Evolutionary conservation across 306 rosid species (phyloP).

Genomic region (Bauhinia variegata): DNA sequence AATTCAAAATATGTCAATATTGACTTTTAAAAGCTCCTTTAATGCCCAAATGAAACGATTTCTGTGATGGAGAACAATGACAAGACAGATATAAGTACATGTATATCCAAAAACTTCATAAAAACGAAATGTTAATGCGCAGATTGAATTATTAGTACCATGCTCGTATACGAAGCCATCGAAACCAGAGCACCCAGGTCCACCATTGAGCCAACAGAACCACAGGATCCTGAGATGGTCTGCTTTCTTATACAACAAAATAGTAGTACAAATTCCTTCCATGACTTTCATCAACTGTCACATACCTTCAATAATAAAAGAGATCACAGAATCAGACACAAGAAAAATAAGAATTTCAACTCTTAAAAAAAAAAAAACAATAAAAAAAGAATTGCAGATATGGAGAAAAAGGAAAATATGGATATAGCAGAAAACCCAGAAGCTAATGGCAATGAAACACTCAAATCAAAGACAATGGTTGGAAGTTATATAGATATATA

Average conservation of each 20-base stretch:
- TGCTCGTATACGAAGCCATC: conserved; percentile 98
- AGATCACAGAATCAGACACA: neutral
- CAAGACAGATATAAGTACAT: too few species aligned
- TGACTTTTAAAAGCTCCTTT: too few species aligned
- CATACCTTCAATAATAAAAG: conserved; percentile 41
- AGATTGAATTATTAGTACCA: conserved; percentile 51
- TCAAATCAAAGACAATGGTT: neutral
- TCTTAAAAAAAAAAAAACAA: too few species aligned
- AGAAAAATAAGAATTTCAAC: neutral
- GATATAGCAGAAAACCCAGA: too few species aligned
- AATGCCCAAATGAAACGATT: neutral
- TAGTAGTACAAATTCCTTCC: conserved; percentile 81
- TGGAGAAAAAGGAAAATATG: too few species aligned
- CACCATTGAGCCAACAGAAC: conserved; percentile 98
- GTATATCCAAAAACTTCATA: neutral
- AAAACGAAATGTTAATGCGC: conserved; percentile 1
- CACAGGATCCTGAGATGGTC: conserved; percentile 77
- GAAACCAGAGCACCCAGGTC: conserved; percentile 96
- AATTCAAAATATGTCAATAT: neutral
- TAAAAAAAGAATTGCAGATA: too few species aligned
- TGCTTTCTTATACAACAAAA: conserved; percentile 73
- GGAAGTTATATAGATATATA: neutral
- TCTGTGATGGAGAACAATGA: neutral
- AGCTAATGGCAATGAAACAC: neutral
- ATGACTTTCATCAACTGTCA: conserved; percentile 47